Evolutionary conservation across 257 asterid genomes (phyloP), one percentile per base, ranked within the genome.

Genomic region (Ligustrum vulgare): DNA sequence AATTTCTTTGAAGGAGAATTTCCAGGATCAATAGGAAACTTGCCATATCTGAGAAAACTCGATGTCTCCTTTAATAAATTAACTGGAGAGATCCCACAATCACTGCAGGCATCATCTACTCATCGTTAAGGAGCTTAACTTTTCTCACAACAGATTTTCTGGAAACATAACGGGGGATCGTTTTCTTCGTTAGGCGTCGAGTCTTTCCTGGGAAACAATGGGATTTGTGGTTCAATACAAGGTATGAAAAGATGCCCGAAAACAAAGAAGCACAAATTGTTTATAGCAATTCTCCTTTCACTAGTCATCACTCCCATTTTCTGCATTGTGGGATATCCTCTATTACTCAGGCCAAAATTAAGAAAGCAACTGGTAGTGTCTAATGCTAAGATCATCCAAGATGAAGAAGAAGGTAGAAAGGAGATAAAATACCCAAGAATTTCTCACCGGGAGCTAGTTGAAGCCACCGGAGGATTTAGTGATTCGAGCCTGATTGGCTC

Each of bases 401-500:
- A 83, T 25, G n/a, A n/a, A n/a, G 91, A 74, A 35, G 92, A 70
- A 25, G 78, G 39, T n/a, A 80, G 31, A 37, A 82, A 82, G 34
- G 92, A 92, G 72, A 74, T 66, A 22, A 86, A 87, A 43, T 87
- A 89, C 71, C 97, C 93, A 4, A 80, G 89, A 69, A 86, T 93
- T n/a, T 88, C 97, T 0, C 85, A 82, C 20, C 70, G 56, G 36
- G 89, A 93, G 72, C 94, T 93, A 11, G 36, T 84, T 7, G 93
- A 91, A 75, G 98, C 97, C 1, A 93, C 97, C 0, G 86, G 85
- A 22, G 97, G 96, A 18, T 91, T 93, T 72, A 78, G 82, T 20
- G 34, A 75, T 54, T 83, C 90, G 13, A 84, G 84, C 75, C 81
- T 93, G 3, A 76, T 93, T 49, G 98, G 98, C 12, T 84, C 91